Base-by-base conservation (phyloP, 345 rosid species). In the Kernera saxatilis region DNA sequence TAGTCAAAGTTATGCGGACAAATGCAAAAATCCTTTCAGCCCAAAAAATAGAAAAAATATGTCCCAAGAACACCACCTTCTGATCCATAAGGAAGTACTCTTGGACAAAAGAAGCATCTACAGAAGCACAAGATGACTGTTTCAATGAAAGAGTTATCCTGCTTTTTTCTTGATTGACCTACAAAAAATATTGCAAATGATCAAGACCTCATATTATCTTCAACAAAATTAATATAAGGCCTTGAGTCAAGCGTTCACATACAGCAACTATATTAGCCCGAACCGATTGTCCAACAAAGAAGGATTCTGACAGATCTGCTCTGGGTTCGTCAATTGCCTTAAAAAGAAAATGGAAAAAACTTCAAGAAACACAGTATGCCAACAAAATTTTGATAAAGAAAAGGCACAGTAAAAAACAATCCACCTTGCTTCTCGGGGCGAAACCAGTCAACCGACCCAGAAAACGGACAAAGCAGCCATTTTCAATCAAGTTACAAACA, bases 391-490 rank as follows among this genome's bases (percentile, higher is more conserved):
- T 40, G 35, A 51, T 40, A 62, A 49, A 32, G 3, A 67, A 56
- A 67, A 6, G 5, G 17, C 51, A 52, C 43, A 48, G 70, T 29
- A 41, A 48, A 56, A 51, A 63, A 17, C 6, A 29, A 45, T 6
- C 71, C 77, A 91, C 97, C 90, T 89, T 94, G 82, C 90, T 84
- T 87, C 86, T 79, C 3, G 97, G 97, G 36, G 84, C 87, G 70
- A 94, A 94, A 55, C 95, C 99, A 60, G 99, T 94, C 81, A 94
- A 77, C 65, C 83, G 92, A 55, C 97, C 99, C 82, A 91, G 95
- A 89, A 86, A 91, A 33, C 99, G 96, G 56, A 94, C 88, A 82
- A 94, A 94, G 83, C 99, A 94, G 50, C 99, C 99, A 44, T 79
- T 84, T 69, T 83, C 96, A 68, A 91, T 94, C 73, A 89, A 40